These are phyloP conservation scores for Yarrowia alimentaria DNA, from an alignment of 805 yeast genomes.

Conservation along the genomic window DNA sequence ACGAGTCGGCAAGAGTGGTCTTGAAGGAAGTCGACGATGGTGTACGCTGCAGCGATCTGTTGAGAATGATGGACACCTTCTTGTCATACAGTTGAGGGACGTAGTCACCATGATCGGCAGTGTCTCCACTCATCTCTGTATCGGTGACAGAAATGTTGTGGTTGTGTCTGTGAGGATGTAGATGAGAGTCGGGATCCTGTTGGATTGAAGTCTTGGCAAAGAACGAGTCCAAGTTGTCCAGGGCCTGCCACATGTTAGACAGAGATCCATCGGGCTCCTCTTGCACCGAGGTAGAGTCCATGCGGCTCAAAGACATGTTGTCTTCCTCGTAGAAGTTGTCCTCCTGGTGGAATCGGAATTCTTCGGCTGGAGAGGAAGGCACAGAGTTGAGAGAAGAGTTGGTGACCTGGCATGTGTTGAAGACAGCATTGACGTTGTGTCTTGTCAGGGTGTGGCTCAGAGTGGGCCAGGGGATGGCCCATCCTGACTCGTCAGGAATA, in stretches of 20 bases:
- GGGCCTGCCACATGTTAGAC: conserved; percentile 88
- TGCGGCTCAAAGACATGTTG: conserved; percentile 35
- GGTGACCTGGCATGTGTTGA: conserved; percentile 67
- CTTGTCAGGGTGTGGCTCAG: conserved; percentile 84
- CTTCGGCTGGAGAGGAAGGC: conserved; percentile 28
- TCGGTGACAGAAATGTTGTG: conserved; percentile 61
- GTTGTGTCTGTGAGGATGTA: conserved; percentile 38
- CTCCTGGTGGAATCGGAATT: conserved; percentile 55
- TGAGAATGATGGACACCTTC: conserved; percentile 72
- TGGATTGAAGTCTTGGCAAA: conserved; percentile 58
- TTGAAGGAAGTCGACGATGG: conserved; percentile 77
- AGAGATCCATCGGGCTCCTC: conserved; percentile 64
- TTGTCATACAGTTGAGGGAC: conserved; percentile 78
- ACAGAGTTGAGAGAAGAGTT: conserved; percentile 17
- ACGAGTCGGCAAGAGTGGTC: conserved; percentile 69
- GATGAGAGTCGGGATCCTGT: neutral
- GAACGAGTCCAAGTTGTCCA: conserved; percentile 84
- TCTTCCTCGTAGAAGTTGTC: conserved; percentile 50
- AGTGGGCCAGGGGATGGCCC: conserved; percentile 97
- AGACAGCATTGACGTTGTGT: conserved; percentile 93
- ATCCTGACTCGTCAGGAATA: conserved; percentile 90
- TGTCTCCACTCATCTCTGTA: conserved; percentile 50
- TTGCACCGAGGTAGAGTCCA: conserved; percentile 51
- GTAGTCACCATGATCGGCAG: conserved; percentile 58
- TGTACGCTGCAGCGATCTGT: conserved; percentile 67